Conservation (phyloP, 2,329 filamentous ascomycete species). For the Phialocephala subalpina region DNA sequence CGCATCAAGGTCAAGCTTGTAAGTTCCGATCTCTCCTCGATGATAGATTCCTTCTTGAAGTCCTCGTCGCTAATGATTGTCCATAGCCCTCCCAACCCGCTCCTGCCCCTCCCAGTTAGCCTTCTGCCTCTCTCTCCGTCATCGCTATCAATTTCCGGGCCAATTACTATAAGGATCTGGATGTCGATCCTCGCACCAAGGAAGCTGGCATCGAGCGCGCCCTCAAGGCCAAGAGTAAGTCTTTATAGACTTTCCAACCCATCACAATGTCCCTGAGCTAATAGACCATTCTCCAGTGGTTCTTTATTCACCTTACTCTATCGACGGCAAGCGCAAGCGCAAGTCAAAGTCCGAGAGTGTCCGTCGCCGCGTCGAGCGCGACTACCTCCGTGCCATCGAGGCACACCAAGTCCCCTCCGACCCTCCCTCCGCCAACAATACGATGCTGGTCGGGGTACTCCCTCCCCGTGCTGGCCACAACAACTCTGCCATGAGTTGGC, state of each 20-base stretch:
- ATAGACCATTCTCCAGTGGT: background rate
- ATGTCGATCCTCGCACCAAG: background rate
- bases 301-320: background rate
- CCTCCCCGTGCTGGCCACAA: too few species aligned
- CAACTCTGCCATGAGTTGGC: too few species aligned
- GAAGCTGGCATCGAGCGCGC: conserved; percentile 1
- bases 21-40: background rate
- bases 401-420: conserved; percentile 10
- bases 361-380: background rate
- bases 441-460: background rate
- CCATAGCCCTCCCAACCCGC: background rate
- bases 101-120: background rate
- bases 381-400: background rate
- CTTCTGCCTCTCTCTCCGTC: background rate
- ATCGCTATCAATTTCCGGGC: background rate
- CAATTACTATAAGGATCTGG: conserved; percentile 10
- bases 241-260: background rate
- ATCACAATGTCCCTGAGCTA: background rate
- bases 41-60: background rate
- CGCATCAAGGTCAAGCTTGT: conserved; percentile 14
- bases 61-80: background rate
- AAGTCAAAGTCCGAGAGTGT: background rate
- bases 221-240: conserved; percentile 4
- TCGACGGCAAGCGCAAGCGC: background rate
- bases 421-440: conserved; percentile 9